Evolutionary conservation across 2,329 filamentous ascomycete species (phyloP).

Genomic region (Scedosporium aurantiacum): DNA sequence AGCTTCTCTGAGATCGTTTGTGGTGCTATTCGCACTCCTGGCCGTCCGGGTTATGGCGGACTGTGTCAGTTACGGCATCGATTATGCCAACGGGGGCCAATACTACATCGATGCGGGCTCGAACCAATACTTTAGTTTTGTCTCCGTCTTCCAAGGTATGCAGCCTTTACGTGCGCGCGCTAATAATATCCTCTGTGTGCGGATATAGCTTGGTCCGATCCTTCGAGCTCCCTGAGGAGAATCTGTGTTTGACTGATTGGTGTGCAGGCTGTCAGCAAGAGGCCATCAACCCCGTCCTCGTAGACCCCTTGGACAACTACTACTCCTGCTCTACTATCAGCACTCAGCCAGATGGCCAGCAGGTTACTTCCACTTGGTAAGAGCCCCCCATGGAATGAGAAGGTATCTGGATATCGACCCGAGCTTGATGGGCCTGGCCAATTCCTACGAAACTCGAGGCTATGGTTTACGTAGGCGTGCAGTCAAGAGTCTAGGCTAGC

Average conservation of each 20-base stretch:
- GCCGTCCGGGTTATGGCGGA: constrained; percentile 13
- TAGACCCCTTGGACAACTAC: constrained; percentile 20
- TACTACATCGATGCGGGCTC: constrained; percentile 27
- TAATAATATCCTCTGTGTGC: too few relatives aligned
- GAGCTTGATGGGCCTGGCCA: not conserved
- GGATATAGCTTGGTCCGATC: not conserved
- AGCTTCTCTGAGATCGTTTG: constrained; percentile 3
- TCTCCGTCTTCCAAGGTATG: constrained; percentile 25
- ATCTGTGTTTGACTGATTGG: not conserved
- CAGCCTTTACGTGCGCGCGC: not conserved
- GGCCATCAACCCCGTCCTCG: constrained; percentile 22
- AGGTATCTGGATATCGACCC: not conserved
- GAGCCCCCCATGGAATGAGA: not conserved
- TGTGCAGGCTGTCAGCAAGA: constrained; percentile 22
- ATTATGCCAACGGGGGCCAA: constrained; percentile 25
- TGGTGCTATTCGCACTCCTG: constrained; percentile 12
- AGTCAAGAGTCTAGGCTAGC: not conserved
- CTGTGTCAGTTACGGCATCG: constrained; percentile 25
- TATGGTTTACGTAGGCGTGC: not conserved
- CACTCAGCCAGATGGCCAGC: constrained; percentile 21
- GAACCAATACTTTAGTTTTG: constrained; percentile 26
- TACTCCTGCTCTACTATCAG: constrained; percentile 24
- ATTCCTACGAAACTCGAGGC: too few relatives aligned
- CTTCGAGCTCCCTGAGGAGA: not conserved
- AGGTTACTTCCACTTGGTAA: constrained; percentile 27